Evolutionary conservation across 2,329 filamentous ascomycete species (phyloP).

Genomic region (Pseudogymnoascus sp.): DNA sequence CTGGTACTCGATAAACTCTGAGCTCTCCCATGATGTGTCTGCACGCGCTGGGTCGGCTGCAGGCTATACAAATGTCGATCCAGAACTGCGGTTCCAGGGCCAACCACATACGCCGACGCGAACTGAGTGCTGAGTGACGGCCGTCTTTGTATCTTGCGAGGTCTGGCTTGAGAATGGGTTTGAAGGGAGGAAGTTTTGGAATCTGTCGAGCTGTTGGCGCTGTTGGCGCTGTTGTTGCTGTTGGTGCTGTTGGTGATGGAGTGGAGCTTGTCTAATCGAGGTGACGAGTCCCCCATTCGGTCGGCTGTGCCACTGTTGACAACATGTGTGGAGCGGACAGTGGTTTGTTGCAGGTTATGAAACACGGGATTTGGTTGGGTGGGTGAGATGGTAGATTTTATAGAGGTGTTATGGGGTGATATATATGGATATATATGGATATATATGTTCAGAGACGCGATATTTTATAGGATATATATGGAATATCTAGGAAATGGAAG

Average conservation of each 20-base stretch:
- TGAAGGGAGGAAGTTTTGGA: not conserved
- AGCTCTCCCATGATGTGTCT: slow-evolving; percentile 10
- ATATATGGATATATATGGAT: not conserved
- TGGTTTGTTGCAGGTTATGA: slow-evolving; percentile 6
- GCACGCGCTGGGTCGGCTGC: slow-evolving; percentile 8
- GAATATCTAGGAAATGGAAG: not conserved
- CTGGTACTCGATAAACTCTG: slow-evolving; percentile 11
- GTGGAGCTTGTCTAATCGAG: slow-evolving; percentile 9
- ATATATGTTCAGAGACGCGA: not conserved
- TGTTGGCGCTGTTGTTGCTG: not conserved
- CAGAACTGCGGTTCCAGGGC: slow-evolving; percentile 10
- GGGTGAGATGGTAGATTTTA: not conserved
- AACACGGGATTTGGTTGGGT: not conserved
- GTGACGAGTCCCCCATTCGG: slow-evolving; percentile 10
- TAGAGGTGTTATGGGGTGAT: not conserved
- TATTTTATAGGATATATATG: not conserved
- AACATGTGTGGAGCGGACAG: slow-evolving; percentile 6
- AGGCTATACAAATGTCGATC: slow-evolving; percentile 9
- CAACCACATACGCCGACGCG: slow-evolving; percentile 1
- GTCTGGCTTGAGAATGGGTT: not conserved
- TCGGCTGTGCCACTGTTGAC: slow-evolving; percentile 11
- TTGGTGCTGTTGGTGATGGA: slow-evolving; percentile 2
- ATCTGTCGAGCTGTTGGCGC: slow-evolving; percentile 4
- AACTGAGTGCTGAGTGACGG: not conserved
- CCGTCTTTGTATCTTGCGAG: not conserved